These are phyloP conservation scores for Trametes maxima DNA, from an alignment of 768 basidiomycete genomes.

Conservation along the genomic window DNA sequence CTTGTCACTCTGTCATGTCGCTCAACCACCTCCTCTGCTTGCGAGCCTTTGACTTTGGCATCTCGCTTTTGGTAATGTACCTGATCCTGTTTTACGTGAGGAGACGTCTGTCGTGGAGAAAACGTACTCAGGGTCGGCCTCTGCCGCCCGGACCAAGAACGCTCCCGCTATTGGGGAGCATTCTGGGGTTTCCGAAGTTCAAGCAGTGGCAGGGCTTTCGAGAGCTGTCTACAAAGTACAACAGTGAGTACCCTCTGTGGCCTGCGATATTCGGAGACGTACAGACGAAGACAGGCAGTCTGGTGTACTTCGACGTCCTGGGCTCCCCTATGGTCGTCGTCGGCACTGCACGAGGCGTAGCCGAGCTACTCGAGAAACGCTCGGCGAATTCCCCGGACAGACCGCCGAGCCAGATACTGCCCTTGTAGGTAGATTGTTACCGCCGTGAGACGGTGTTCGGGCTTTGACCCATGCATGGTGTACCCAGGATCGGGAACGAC, in stretches of 20 bases:
- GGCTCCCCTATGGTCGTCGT: constrained; percentile 9
- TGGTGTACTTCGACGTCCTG: constrained; percentile 2
- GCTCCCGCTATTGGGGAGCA: constrained; percentile 15
- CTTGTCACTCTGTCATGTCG: too few relatives aligned
- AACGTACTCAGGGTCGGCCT: neutral
- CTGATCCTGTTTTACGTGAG: too few relatives aligned
- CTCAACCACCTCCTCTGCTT: too few relatives aligned
- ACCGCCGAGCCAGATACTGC: constrained; percentile 6
- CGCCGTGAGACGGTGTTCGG: neutral
- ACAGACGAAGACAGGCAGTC: neutral
- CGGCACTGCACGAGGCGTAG: neutral
- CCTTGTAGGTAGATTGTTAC: constrained; percentile 12
- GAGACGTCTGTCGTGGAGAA: neutral
- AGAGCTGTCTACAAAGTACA: neutral
- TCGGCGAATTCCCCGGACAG: constrained; percentile 24
- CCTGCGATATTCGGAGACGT: neutral
- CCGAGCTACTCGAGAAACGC: constrained; percentile 22
- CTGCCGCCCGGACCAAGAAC: constrained; percentile 10
- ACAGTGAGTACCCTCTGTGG: neutral
- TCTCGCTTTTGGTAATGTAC: too few relatives aligned
- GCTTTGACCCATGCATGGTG: neutral
- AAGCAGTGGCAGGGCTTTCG: constrained; percentile 1
- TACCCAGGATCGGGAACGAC: neutral
- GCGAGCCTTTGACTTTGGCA: too few relatives aligned
- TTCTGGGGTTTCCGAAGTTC: constrained; percentile 20